These are phyloP conservation scores for Malus hybrid DNA, from an alignment of 331 rosid genomes.

Conservation along the genomic window DNA sequence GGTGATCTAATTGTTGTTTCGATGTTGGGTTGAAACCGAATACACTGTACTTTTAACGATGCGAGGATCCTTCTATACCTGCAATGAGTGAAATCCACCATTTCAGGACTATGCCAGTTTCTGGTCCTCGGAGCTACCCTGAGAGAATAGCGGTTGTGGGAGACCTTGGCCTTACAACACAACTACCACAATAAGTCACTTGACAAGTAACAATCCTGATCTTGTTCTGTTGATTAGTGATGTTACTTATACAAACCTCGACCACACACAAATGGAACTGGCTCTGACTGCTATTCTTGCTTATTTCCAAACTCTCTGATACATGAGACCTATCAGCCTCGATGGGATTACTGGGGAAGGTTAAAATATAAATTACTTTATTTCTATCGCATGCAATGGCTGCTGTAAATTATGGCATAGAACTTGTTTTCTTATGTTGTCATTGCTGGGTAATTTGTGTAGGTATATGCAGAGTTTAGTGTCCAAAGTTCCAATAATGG, in stretches of 20 bases:
- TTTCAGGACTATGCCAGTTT: constrained; percentile 67
- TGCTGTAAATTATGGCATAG: no score
- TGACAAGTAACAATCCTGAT: constrained; percentile 56
- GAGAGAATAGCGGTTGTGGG: constrained; percentile 30
- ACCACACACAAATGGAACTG: constrained; percentile 75
- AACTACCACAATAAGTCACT: constrained; percentile 60
- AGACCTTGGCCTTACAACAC: constrained; percentile 46
- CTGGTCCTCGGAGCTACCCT: constrained; percentile 57
- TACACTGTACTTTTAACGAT: constrained; percentile 54
- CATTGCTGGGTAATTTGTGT: no score
- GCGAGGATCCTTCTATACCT: constrained; percentile 64
- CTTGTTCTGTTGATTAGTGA: constrained; percentile 73
- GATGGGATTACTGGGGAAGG: constrained; percentile 98
- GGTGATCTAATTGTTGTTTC: neutral
- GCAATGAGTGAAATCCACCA: constrained; percentile 50
- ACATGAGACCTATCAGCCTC: constrained; percentile 87
- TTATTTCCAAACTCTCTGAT: constrained; percentile 61
- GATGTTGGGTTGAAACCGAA: constrained; percentile 56
- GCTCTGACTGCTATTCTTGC: constrained; percentile 74
- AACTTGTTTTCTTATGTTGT: no score
- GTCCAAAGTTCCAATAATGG: no score
- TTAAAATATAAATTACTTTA: neutral
- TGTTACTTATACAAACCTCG: constrained; percentile 64
- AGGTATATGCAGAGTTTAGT: no score
- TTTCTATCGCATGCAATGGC: no score